Evolutionary conservation across 176 grass and related monocot species (phyloP), one percentile per base, ranked within the genome.

Genomic region (Tillandsia fasciculata): DNA sequence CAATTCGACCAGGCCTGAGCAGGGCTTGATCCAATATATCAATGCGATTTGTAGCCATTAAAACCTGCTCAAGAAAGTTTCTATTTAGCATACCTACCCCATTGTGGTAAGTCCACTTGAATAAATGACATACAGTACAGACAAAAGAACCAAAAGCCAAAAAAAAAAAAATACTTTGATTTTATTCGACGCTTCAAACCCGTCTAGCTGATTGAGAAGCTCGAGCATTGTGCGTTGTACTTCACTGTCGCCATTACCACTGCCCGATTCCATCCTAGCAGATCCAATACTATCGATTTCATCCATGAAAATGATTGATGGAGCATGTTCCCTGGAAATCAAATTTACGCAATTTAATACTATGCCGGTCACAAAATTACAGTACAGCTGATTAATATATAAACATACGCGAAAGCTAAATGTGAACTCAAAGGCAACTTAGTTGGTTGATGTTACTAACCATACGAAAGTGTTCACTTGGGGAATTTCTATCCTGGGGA

Each of bases 101-200:
- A 42, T 42, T 6, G 33, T 42, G 7, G 33, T 42, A 42, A 42
- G 33, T 42, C 33, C 33, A 42, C 33, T 42, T 42, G 33, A 42
- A 42, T 42, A 42, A 42, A 42, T 42, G 33, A 42, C 29, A 33
- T 33, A 33, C 29, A 33, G 29, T 42, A 42, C 54, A 13, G 20
- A 17, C 12, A 15, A 22, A 59, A 18, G 1, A 59, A 59, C 6
- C n/a, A 51, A 47, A 74, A 73, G 29, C 72, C 3, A 63, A 49
- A 20, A n/a, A 2, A 67, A 67, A 68, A 26, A 2, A 67, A 68
- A 26, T 61, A 88, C 94, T 84, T 97, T 97, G 74, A 97, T 97
- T 79, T 97, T 97, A 70, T 97, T 97, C 80, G 93, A 97, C 66
- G 93, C 93, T 83, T 97, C 93, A 85, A 97, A 97, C 70, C 93